Percentiles rank a stretch among this genome's conserved stretches.
These are phyloP conservation scores for Trifolium dubium DNA, from an alignment of 306 rosid genomes.

Conservation along the genomic window DNA sequence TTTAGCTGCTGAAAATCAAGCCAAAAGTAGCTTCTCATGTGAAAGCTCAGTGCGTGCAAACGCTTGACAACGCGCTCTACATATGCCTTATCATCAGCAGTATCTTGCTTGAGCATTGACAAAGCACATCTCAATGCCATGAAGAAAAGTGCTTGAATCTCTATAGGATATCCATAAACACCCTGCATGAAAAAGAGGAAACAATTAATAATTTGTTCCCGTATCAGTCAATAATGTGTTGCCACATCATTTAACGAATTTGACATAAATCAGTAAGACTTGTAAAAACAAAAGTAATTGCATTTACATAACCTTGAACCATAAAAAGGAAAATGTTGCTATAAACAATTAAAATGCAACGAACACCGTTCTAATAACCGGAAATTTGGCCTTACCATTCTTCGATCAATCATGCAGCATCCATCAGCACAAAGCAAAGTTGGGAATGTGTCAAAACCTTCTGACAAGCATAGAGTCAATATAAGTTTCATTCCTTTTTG, in stretches of 20 bases:
- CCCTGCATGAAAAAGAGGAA: conserved; percentile 57
- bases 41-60: conserved; percentile 81
- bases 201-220: background rate
- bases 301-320: conserved; percentile 15
- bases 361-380: background rate
- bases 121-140: conserved; percentile 84
- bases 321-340: background rate
- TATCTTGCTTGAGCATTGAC: conserved; percentile 72
- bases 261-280: conserved; percentile 17
- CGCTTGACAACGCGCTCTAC: conserved; percentile 84
- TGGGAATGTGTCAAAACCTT: conserved; percentile 92
- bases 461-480: conserved; percentile 79
- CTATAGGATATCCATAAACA: conserved; percentile 88
- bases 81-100: conserved; percentile 78
- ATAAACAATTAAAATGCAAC: no score
- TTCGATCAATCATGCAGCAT: conserved; percentile 84
- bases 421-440: conserved; percentile 94
- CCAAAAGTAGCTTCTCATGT: conserved; percentile 92
- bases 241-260: background rate
- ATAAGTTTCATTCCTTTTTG: conserved; percentile 93
- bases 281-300: conserved; percentile 30
- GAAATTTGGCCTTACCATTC: conserved; percentile 68
- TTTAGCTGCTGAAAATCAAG: conserved; percentile 87
- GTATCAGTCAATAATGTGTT: background rate
- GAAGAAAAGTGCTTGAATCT: conserved; percentile 92